A percentile compares a stretch with the other conserved stretches of the same genome.
These are phyloP conservation scores for Licmophora abbreviata DNA, from an alignment of 108 stramenopile species.

Conservation along the genomic window DNA sequence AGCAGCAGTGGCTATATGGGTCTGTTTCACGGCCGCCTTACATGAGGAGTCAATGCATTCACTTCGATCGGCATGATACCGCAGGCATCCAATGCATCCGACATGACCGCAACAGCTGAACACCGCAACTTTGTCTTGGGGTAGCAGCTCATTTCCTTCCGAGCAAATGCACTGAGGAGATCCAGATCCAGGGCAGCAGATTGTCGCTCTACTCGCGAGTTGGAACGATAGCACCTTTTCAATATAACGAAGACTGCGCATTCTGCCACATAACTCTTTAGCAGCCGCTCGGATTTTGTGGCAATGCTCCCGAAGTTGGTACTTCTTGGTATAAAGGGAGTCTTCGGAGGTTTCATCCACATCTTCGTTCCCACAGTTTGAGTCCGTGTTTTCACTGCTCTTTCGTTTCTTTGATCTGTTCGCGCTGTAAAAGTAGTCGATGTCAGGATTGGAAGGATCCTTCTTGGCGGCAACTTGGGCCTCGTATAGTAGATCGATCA, in stretches of 20 bases:
- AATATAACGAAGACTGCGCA: conserved; percentile 27
- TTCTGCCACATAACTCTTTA: conserved; percentile 32
- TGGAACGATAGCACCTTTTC: conserved; percentile 14
- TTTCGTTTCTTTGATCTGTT: conserved; percentile 3
- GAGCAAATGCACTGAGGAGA: neutral
- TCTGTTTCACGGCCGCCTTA: conserved; percentile 9
- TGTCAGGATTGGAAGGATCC: neutral
- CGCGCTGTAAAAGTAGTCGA: neutral
- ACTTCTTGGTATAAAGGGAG: conserved; percentile 18
- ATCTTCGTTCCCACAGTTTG: conserved; percentile 4
- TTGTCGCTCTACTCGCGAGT: neutral
- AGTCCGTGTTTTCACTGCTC: no score
- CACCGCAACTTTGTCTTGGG: conserved; percentile 8
- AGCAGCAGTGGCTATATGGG: conserved; percentile 11
- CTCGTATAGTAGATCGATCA: neutral
- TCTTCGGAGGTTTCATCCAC: conserved; percentile 3
- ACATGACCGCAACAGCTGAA: conserved; percentile 30
- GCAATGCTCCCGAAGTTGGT: conserved; percentile 15
- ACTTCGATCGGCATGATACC: conserved; percentile 7
- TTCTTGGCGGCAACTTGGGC: conserved; percentile 9
- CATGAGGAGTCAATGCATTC: conserved; percentile 22
- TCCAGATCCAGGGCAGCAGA: conserved; percentile 7
- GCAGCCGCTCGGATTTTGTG: conserved; percentile 11
- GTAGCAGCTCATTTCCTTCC: neutral
- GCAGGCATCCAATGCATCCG: conserved; percentile 18